Conservation (phyloP, 140 eudicot genomes). For the Flaveria floridana region DNA sequence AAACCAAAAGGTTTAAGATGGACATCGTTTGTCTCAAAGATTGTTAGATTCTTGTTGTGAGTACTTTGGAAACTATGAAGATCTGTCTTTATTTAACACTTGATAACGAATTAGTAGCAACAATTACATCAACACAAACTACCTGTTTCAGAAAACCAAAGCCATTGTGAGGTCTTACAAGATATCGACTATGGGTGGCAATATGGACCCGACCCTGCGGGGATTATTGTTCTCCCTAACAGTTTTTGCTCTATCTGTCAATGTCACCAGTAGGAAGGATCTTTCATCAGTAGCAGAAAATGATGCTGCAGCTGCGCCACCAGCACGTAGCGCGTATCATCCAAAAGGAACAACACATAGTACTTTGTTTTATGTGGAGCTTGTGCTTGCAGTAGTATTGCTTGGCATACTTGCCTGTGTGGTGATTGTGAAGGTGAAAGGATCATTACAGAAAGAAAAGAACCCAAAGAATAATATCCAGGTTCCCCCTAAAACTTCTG, state of each 20-base stretch:
- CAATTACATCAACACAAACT: background rate
- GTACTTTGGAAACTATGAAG: conserved; percentile 32
- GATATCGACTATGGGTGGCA: conserved; percentile 26
- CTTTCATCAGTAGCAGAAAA: conserved; percentile 21
- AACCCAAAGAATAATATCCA: conserved; percentile 1
- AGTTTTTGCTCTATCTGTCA: conserved; percentile 25
- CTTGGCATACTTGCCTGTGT: conserved; percentile 33
- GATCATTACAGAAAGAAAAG: conserved; percentile 26
- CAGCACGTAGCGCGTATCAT: background rate
- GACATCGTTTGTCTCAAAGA: conserved; percentile 15
- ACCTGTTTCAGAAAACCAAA: conserved; percentile 17
- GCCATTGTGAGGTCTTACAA: conserved; percentile 8
- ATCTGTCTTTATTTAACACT: conserved; percentile 32
- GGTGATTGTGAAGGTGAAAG: conserved; percentile 27
- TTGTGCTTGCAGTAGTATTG: conserved; percentile 38
- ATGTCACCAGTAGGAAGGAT: conserved; percentile 32
- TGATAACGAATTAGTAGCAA: conserved; percentile 25
- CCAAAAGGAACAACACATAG: background rate
- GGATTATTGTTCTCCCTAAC: conserved; percentile 31
- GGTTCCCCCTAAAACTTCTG: conserved; percentile 30
- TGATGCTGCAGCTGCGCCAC: conserved; percentile 28
- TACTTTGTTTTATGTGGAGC: conserved; percentile 17
- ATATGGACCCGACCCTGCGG: background rate
- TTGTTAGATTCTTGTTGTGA: conserved; percentile 28
- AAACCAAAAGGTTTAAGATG: conserved; percentile 18